phyloP scores from a whole-genome alignment of 1,139 yeast species.

The Hansenula sp. region DNA sequence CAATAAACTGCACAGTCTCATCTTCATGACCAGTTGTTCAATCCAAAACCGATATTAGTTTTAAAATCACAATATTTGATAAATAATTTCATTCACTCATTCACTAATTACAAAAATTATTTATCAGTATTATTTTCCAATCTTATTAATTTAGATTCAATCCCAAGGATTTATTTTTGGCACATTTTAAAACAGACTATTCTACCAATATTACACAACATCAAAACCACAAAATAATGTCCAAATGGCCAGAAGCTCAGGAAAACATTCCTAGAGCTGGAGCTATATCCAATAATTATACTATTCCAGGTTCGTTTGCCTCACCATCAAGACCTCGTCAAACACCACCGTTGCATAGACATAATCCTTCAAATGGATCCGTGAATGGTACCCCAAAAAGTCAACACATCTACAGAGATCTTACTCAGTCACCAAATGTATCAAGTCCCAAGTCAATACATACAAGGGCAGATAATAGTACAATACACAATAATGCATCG shows the following conservation, averaged over 20 bases:
- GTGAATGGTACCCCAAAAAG: neutral
- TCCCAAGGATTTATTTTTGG: neutral
- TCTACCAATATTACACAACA: neutral
- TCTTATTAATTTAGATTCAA: neutral
- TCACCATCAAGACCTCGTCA: neutral
- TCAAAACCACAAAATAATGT: neutral
- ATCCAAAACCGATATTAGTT: neutral
- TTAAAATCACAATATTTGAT: neutral
- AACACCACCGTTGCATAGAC: neutral
- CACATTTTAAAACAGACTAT: neutral
- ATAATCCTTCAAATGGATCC: neutral
- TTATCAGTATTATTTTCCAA: neutral
- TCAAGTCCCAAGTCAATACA: slow-evolving; percentile 5
- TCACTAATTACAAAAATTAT: slow-evolving; percentile 1
- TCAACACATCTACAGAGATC: slow-evolving; percentile 1
- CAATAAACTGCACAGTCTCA: too few species aligned
- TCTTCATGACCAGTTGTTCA: too few species aligned
- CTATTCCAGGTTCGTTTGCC: neutral
- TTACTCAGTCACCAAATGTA: neutral
- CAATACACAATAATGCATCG: slow-evolving; percentile 1
- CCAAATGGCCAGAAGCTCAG: neutral
- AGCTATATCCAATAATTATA: neutral
- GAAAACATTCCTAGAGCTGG: neutral
- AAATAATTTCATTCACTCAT: slow-evolving; percentile 4
- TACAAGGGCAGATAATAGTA: slow-evolving; percentile 5